phyloP scores from a whole-genome alignment of 371 early-diverging fungal species.

The Mucor saturninus region DNA sequence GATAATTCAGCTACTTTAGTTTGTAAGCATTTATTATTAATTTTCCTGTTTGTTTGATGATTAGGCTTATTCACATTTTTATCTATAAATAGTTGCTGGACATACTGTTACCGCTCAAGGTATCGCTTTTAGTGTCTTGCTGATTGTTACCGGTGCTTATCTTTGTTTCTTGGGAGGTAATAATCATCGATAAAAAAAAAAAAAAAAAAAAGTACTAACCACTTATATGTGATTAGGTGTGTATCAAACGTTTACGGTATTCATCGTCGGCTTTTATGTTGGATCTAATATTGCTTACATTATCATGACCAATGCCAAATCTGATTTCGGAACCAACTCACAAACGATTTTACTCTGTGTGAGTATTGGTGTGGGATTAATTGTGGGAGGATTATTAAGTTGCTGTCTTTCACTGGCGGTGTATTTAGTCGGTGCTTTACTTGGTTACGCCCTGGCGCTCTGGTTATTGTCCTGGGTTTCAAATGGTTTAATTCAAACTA shows the following conservation, averaged over 20 bases:
- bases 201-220: slow-evolving; percentile 1
- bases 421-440: slow-evolving; percentile 60
- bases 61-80: neutral
- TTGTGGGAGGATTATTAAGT: slow-evolving; percentile 56
- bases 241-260: slow-evolving; percentile 63
- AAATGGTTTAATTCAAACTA: slow-evolving; percentile 52
- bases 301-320: slow-evolving; percentile 55
- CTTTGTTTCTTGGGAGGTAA: slow-evolving; percentile 53
- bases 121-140: slow-evolving; percentile 57
- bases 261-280: slow-evolving; percentile 63
- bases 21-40: slow-evolving; percentile 17
- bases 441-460: slow-evolving; percentile 61
- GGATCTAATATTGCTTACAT: slow-evolving; percentile 60
- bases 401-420: slow-evolving; percentile 67
- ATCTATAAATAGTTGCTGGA: slow-evolving; percentile 34
- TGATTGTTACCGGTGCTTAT: slow-evolving; percentile 55
- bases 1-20: slow-evolving; percentile 17
- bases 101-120: slow-evolving; percentile 51
- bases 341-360: slow-evolving; percentile 61
- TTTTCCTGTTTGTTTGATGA: neutral
- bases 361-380: slow-evolving; percentile 53
- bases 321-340: slow-evolving; percentile 48
- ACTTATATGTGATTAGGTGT: slow-evolving; percentile 40
- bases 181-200: neutral
- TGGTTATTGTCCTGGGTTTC: slow-evolving; percentile 62